These are phyloP conservation scores for Oryza australiensis DNA, from an alignment of 176 grass and related monocot genomes.

Conservation along the genomic window DNA sequence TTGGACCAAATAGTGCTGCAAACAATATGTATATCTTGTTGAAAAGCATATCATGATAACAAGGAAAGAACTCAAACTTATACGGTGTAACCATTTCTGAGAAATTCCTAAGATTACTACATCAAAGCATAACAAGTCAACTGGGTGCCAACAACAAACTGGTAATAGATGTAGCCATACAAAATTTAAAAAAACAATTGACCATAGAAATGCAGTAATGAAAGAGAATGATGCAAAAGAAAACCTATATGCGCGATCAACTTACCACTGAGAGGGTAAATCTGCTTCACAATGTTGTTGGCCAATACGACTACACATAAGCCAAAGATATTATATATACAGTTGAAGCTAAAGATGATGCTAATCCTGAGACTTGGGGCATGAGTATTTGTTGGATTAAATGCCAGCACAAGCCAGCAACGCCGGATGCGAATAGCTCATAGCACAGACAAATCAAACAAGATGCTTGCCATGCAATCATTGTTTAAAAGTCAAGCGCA, in stretches of 20 bases:
- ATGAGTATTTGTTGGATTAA: not conserved
- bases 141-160: not conserved
- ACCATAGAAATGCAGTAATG: not conserved
- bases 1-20: not conserved
- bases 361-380: slow-evolving; percentile 17
- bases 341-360: not conserved
- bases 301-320: not conserved
- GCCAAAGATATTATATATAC: slow-evolving; percentile 20
- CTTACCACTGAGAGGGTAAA: not conserved
- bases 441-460: not conserved
- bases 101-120: not conserved
- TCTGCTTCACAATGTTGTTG: not conserved
- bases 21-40: slow-evolving; percentile 12
- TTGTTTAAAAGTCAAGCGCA: slow-evolving; percentile 22
- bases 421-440: not conserved
- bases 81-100: not conserved
- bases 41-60: not conserved
- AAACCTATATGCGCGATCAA: not conserved
- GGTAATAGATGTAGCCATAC: not conserved
- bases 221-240: not conserved
- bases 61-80: not conserved
- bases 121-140: not conserved
- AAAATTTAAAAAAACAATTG: slow-evolving; percentile 1
- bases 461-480: not conserved
- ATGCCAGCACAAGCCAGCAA: slow-evolving; percentile 10